These are phyloP conservation scores for Graphilbum sp. DNA, from an alignment of 2,329 filamentous ascomycete genomes.

Conservation along the genomic window DNA sequence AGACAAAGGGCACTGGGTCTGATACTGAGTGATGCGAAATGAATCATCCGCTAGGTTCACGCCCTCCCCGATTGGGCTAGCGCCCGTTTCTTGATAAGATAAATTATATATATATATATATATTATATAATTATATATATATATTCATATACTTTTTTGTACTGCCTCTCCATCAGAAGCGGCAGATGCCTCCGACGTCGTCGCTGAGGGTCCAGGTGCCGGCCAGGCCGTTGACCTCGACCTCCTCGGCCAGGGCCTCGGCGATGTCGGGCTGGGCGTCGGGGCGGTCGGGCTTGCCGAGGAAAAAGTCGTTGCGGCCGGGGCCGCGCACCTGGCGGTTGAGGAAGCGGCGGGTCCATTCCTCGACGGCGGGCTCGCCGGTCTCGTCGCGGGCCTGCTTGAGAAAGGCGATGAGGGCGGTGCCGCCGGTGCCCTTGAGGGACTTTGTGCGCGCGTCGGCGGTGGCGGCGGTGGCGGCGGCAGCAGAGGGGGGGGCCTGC, in stretches of 20 bases:
- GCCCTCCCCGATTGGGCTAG: slow-evolving; percentile 1
- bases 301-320: slow-evolving; percentile 39
- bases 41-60: slow-evolving; percentile 10
- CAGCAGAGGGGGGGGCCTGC: background rate
- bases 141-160: no score
- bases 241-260: slow-evolving; percentile 15
- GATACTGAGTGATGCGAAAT: slow-evolving; percentile 10
- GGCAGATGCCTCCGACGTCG: slow-evolving; percentile 41
- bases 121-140: no score
- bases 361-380: slow-evolving; percentile 68
- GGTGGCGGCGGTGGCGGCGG: slow-evolving; percentile 6
- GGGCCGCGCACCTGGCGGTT: slow-evolving; percentile 31
- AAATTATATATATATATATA: no score
- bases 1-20: no score
- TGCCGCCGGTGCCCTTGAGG: slow-evolving; percentile 81
- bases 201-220: slow-evolving; percentile 85
- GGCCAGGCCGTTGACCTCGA: slow-evolving; percentile 50
- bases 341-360: slow-evolving; percentile 44
- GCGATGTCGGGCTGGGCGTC: slow-evolving; percentile 21
- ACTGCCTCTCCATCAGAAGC: no score
- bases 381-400: slow-evolving; percentile 97
- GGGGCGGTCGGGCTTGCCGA: slow-evolving; percentile 29
- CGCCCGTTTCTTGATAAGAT: no score
- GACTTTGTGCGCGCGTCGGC: slow-evolving; percentile 31
- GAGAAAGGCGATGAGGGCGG: slow-evolving; percentile 83